Percentiles rank a stretch among this genome's conserved stretches.
phyloP scores from a whole-genome alignment of 148 eudicot species.

The Spergularia marina region DNA sequence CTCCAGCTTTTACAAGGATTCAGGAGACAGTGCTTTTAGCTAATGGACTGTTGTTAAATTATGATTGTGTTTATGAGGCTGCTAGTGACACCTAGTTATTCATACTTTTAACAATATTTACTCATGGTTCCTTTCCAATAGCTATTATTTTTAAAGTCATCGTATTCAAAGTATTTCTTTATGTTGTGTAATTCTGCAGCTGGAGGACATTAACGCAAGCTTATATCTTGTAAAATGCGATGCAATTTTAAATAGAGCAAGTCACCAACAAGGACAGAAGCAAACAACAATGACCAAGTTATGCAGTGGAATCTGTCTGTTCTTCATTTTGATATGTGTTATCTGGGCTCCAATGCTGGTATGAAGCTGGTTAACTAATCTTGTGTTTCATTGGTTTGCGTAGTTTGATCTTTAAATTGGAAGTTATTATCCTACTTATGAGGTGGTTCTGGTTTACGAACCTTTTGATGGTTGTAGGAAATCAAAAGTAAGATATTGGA shows the following conservation, averaged over 20 bases:
- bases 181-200: constrained; percentile 38
- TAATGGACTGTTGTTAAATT: not conserved
- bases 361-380: constrained; percentile 26
- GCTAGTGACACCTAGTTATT: not conserved
- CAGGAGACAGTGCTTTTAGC: not conserved
- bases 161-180: constrained; percentile 12
- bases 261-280: constrained; percentile 84
- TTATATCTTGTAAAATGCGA: constrained; percentile 98
- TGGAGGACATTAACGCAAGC: constrained; percentile 99
- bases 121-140: not conserved
- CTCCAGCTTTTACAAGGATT: not conserved
- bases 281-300: constrained; percentile 84
- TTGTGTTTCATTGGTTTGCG: not conserved
- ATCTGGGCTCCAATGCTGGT: constrained; percentile 99
- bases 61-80: not conserved
- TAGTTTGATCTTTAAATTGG: not conserved
- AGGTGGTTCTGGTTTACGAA: not conserved
- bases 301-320: constrained; percentile 94
- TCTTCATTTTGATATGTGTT: constrained; percentile 82
- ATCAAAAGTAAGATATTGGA: no score
- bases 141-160: not conserved
- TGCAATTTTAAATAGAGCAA: constrained; percentile 70
- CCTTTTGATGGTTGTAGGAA: not conserved
- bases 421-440: not conserved
- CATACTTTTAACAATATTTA: not conserved